A percentile compares a stretch with the other conserved stretches of the same genome.
phyloP scores from a whole-genome alignment of 371 early-diverging fungal genomes.

The Blakeslea trispora region DNA sequence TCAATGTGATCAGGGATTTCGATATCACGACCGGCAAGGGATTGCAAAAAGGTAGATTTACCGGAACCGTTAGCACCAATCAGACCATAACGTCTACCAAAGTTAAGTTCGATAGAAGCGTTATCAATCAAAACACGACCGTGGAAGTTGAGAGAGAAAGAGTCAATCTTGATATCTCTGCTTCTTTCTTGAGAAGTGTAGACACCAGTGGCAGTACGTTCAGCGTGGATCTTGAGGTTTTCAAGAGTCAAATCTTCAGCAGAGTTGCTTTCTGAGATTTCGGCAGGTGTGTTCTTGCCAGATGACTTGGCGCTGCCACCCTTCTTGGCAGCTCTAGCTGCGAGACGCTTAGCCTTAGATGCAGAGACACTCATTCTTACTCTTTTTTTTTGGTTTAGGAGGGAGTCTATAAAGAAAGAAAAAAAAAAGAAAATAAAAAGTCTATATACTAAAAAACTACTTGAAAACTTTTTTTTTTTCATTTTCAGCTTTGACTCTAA shows the following conservation, averaged over 20 bases:
- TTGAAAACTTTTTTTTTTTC: too few relatives aligned
- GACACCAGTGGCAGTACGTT: conserved; percentile 91
- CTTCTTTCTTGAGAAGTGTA: conserved; percentile 90
- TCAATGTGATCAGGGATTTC: conserved; percentile 97
- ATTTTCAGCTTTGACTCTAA: too few relatives aligned
- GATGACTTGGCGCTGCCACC: conserved; percentile 29
- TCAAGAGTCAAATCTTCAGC: conserved; percentile 36
- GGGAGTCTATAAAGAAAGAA: too few relatives aligned
- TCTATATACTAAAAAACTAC: too few relatives aligned
- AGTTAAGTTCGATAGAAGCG: conserved; percentile 95
- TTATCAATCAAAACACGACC: conserved; percentile 92
- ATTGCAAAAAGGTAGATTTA: conserved; percentile 96
- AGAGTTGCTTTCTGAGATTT: conserved; percentile 34
- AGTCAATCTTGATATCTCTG: conserved; percentile 96
- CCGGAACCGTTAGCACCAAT: conserved; percentile 98
- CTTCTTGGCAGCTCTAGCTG: conserved; percentile 71
- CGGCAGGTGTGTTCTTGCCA: conserved; percentile 36
- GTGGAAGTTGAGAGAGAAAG: conserved; percentile 90
- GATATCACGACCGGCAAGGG: conserved; percentile 92
- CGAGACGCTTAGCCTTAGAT: conserved; percentile 83
- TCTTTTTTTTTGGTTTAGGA: too few relatives aligned
- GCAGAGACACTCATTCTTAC: conserved; percentile 51
- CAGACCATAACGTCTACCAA: conserved; percentile 97
- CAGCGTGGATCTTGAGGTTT: conserved; percentile 50
- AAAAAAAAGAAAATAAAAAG: too few relatives aligned